These are phyloP conservation scores for Ceratocystis cubensis DNA, from an alignment of 2,329 filamentous ascomycete species.

Conservation along the genomic window DNA sequence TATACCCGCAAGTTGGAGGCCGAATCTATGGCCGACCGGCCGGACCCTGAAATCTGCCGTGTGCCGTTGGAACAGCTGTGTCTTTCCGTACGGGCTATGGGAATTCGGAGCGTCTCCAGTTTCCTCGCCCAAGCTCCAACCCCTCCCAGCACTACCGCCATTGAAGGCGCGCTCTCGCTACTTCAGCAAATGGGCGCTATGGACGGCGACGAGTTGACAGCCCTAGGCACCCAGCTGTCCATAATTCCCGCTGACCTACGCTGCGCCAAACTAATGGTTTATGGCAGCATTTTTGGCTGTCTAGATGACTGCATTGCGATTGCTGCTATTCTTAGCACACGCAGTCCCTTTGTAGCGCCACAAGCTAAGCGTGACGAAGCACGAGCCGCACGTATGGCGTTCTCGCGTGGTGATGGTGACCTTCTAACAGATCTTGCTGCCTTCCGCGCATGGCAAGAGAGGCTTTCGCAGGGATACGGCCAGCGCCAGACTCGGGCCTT, in stretches of 20 bases:
- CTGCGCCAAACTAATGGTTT: constrained; percentile 89
- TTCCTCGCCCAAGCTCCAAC: constrained; percentile 83
- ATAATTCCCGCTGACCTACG: constrained; percentile 89
- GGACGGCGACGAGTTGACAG: constrained; percentile 74
- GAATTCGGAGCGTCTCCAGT: constrained; percentile 62
- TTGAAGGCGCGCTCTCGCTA: constrained; percentile 70
- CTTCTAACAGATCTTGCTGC: constrained; percentile 76
- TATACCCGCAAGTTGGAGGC: constrained; percentile 73
- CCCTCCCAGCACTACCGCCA: constrained; percentile 71
- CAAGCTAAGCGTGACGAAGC: constrained; percentile 63
- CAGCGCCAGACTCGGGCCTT: constrained; percentile 57
- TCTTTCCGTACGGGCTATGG: constrained; percentile 90
- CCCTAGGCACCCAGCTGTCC: constrained; percentile 81
- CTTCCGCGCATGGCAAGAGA: constrained; percentile 68
- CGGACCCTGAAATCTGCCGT: constrained; percentile 84
- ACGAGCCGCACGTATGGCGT: constrained; percentile 60
- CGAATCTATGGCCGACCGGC: constrained; percentile 70
- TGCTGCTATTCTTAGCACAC: constrained; percentile 80
- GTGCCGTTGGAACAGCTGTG: constrained; percentile 92
- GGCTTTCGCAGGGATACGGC: constrained; percentile 44
- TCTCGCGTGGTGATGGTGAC: constrained; percentile 70
- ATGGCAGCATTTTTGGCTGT: constrained; percentile 86
- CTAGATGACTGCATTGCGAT: constrained; percentile 80
- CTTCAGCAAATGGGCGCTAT: constrained; percentile 78
- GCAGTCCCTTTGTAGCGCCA: constrained; percentile 75